Evolutionary conservation across 2,329 filamentous ascomycete species (phyloP), one percentile per base, ranked within the genome.

Genomic region (Fusarium euwallaceae): DNA sequence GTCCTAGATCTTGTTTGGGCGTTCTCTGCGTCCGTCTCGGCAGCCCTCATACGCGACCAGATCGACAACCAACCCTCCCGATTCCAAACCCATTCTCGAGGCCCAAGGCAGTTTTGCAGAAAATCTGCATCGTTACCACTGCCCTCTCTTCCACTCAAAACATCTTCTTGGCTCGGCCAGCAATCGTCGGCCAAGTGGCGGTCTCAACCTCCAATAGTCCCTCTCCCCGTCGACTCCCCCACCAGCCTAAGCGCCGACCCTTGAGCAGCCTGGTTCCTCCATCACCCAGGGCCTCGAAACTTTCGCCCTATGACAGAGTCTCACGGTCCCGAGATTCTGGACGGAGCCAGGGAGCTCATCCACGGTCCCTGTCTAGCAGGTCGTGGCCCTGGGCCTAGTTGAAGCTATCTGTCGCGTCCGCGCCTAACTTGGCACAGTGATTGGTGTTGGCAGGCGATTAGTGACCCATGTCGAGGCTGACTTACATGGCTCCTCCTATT

Each of bases 211-310:
- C 77, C 77, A 79, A 75, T 79, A 67, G 70, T 58, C 65, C 64
- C 45, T 71, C 61, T 60, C 58, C 29, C 17, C 43, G 27, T 20
- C 43, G 32, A 45, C 32, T 56, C 24, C 27, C 73, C 77, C 77
- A 78, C 77, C 66, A 67, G 67, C 71, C 60, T 79, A 79, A 79
- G 77, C 77, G 77, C 77, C 73, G 72, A 73, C 68, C 68, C 62
- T 55, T 62, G 53, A 62, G 53, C 59, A 61, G 34, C 37, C 39
- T 39, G 36, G 58, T 51, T 62, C 70, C 67, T 66, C 56, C 60
- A 59, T 69, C 64, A 39, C 61, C 55, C 11, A 29, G 48, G 48
- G 48, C 48, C 48, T 66, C 37, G 41, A 64, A 34, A 39, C 53
- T 69, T 56, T n/a, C 39, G 55, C 27, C 69, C 69, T 72, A 72